These are phyloP conservation scores for Prunus campanulata DNA, from an alignment of 306 rosid genomes.

Conservation along the genomic window DNA sequence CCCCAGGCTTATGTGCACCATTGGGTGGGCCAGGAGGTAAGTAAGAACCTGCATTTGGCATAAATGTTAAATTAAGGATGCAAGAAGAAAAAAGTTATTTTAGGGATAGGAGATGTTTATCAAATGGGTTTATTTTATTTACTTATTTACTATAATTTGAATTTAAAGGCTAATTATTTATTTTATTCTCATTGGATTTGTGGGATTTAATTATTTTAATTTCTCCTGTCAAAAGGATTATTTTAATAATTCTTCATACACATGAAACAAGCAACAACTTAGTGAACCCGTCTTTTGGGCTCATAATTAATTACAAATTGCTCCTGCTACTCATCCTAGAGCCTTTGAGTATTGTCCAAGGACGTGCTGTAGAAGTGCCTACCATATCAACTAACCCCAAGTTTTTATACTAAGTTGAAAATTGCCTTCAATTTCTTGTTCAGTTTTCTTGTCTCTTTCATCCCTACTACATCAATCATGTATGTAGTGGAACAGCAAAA, in stretches of 20 bases:
- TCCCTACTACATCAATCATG: not conserved
- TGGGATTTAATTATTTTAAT: not conserved
- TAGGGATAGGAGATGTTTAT: not conserved
- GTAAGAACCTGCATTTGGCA: constrained; percentile 63
- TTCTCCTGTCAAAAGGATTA: not conserved
- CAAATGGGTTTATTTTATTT: too few species aligned
- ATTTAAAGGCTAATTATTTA: not conserved
- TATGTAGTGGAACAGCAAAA: not conserved
- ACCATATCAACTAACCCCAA: not conserved
- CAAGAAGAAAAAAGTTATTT: not conserved
- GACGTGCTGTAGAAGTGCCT: not conserved
- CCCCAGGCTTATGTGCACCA: constrained; percentile 88
- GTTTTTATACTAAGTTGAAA: not conserved
- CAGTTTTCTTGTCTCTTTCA: not conserved
- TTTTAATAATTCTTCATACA: too few species aligned
- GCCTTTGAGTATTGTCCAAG: too few species aligned
- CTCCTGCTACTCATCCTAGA: too few species aligned
- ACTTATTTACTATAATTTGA: not conserved
- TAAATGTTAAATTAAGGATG: not conserved
- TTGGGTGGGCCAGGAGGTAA: constrained; percentile 85
- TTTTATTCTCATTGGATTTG: not conserved
- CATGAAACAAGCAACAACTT: too few species aligned
- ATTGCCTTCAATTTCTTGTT: not conserved
- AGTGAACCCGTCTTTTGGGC: not conserved
- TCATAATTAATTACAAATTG: too few species aligned